Conservation (phyloP, 2,329 filamentous ascomycete genomes). For the Hypoxylon sp. region DNA sequence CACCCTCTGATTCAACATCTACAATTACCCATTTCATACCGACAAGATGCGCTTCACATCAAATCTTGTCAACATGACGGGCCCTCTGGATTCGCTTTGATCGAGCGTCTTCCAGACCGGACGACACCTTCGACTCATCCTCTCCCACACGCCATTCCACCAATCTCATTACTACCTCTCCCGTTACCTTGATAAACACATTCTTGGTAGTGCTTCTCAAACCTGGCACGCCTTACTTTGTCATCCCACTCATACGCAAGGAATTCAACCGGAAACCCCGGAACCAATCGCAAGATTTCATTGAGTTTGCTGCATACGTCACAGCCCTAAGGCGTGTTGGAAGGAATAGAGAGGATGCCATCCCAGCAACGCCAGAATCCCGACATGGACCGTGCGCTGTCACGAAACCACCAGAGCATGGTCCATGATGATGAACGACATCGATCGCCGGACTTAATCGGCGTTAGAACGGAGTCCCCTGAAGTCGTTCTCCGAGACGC, state of each 20-base stretch:
- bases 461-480: conserved; percentile 28
- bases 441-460: conserved; percentile 10
- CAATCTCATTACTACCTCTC: not conserved
- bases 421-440: conserved; percentile 18
- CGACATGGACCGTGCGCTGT: conserved; percentile 2
- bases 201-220: not conserved
- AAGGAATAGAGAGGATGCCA: conserved; percentile 20
- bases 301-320: conserved; percentile 24
- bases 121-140: conserved; percentile 23
- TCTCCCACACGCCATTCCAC: conserved; percentile 3
- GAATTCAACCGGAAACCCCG: conserved; percentile 1
- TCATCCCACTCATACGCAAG: not conserved
- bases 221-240: not conserved
- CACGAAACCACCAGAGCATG: conserved; percentile 14
- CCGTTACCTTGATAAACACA: not conserved
- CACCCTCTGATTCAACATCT: conserved; percentile 11
- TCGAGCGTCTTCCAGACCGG: conserved; percentile 31
- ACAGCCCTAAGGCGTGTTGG: conserved; percentile 8
- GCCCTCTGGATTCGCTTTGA: conserved; percentile 39
- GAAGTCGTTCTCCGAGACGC: conserved; percentile 33
- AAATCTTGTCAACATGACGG: conserved; percentile 37
- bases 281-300: not conserved
- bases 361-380: conserved; percentile 9
- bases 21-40: not conserved
- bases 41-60: conserved; percentile 33